Evolutionary conservation across 768 basidiomycete species (phyloP).

Genomic region (Ramaria rubella): DNA sequence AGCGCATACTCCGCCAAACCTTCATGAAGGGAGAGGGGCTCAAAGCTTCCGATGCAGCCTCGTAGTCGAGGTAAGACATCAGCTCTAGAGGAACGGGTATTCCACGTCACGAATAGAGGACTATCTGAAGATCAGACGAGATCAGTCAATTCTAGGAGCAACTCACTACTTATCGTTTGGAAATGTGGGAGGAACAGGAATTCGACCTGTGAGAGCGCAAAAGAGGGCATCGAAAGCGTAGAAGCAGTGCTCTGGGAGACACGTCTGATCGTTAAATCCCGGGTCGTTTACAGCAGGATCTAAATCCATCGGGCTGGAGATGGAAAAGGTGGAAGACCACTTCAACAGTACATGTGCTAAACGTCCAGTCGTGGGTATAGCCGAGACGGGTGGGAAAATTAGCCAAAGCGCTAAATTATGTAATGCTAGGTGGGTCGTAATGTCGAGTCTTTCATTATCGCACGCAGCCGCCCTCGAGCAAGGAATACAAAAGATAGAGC

Average conservation of each 20-base stretch:
- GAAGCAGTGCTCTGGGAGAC: slow-evolving; percentile 70
- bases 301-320: not conserved
- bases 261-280: slow-evolving; percentile 40
- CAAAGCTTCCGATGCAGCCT: slow-evolving; percentile 95
- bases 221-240: slow-evolving; percentile 78
- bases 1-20: slow-evolving; percentile 88
- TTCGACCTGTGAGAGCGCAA: slow-evolving; percentile 57
- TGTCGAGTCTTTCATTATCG: not conserved
- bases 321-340: not conserved
- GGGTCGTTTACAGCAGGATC: not conserved
- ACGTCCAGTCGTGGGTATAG: too few species aligned
- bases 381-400: too few species aligned
- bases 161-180: slow-evolving; percentile 73
- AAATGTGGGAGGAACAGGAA: slow-evolving; percentile 57
- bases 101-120: slow-evolving; percentile 97
- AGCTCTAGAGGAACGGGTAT: slow-evolving; percentile 56
- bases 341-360: not conserved
- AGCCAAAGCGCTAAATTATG: too few species aligned
- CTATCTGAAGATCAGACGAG: slow-evolving; percentile 31
- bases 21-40: slow-evolving; percentile 60
- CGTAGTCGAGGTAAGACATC: slow-evolving; percentile 61
- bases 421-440: too few species aligned
- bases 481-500: not conserved
- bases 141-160: not conserved
- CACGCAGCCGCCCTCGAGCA: slow-evolving; percentile 1